Percentiles rank a stretch among this genome's conserved stretches.
Evolutionary conservation across 1,139 yeast genomes (phyloP).

Genomic region (Arxiozyma slooffiae): DNA sequence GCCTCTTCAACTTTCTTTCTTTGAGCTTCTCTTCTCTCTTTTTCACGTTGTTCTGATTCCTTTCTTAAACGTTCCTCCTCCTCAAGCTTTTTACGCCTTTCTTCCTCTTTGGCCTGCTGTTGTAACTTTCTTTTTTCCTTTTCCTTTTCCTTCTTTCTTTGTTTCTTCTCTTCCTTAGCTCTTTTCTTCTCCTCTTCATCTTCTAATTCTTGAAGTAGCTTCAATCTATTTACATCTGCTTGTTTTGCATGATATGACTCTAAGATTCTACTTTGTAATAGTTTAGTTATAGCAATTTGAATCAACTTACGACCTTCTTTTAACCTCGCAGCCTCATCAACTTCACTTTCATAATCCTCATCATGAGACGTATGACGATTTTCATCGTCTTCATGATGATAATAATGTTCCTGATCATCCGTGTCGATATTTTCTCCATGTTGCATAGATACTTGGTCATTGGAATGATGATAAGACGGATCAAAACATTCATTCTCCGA

Average conservation of each 20-base stretch:
- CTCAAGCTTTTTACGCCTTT: slow-evolving; percentile 32
- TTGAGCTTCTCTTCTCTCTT: slow-evolving; percentile 38
- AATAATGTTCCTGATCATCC: slow-evolving; percentile 21
- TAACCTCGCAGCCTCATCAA: slow-evolving; percentile 51
- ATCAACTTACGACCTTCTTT: slow-evolving; percentile 71
- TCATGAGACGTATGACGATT: slow-evolving; percentile 27
- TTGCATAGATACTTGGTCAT: slow-evolving; percentile 14
- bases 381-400: slow-evolving; percentile 26
- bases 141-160: slow-evolving; percentile 66
- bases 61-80: slow-evolving; percentile 36
- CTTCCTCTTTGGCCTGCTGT: slow-evolving; percentile 58
- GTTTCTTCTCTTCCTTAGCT: slow-evolving; percentile 65
- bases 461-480: slow-evolving; percentile 10
- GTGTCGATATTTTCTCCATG: slow-evolving; percentile 26
- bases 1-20: slow-evolving; percentile 31
- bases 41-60: slow-evolving; percentile 38
- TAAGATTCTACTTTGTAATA: slow-evolving; percentile 62
- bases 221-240: slow-evolving; percentile 68
- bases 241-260: slow-evolving; percentile 69
- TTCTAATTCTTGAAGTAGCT: slow-evolving; percentile 69
- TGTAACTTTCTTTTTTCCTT: slow-evolving; percentile 71
- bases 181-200: slow-evolving; percentile 67
- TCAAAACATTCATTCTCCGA: slow-evolving; percentile 4
- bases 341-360: slow-evolving; percentile 30
- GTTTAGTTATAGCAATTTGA: slow-evolving; percentile 63